Evolutionary conservation across 1,284 basidiomycete species (phyloP).

Genomic region (Ustilago hordei): DNA sequence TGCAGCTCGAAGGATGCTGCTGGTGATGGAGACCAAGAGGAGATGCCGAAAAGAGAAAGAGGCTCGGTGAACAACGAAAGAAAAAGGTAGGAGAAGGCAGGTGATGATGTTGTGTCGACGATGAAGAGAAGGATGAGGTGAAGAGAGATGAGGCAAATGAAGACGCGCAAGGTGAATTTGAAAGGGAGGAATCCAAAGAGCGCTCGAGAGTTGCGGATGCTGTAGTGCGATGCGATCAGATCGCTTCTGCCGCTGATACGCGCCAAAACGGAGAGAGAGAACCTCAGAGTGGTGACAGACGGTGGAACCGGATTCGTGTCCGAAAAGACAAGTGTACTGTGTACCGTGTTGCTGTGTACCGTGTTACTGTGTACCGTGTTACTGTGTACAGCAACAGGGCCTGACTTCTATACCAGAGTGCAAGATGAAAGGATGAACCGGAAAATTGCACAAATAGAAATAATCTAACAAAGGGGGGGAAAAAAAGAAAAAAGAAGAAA

Average conservation of each 20-base stretch:
- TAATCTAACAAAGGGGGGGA: background rate
- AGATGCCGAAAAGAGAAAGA: background rate
- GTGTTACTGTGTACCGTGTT: no score
- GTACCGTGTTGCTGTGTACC: no score
- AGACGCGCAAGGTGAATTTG: background rate
- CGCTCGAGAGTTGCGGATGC: background rate
- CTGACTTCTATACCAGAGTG: no score
- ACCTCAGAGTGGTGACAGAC: background rate
- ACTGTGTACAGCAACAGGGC: no score
- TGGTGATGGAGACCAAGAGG: background rate
- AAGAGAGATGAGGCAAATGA: background rate
- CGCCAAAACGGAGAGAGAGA: slow-evolving; percentile 5
- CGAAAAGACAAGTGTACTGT: background rate
- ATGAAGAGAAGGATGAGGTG: slow-evolving; percentile 5
- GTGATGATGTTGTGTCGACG: background rate
- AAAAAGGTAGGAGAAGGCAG: background rate
- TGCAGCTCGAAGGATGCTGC: slow-evolving; percentile 6
- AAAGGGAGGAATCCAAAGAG: background rate
- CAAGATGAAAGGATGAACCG: background rate
- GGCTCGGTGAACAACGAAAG: background rate
- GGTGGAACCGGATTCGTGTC: slow-evolving; percentile 15
- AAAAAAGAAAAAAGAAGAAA: background rate
- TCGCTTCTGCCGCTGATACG: slow-evolving; percentile 10
- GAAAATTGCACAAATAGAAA: background rate
- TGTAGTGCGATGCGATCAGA: slow-evolving; percentile 14